Evolutionary conservation across 768 basidiomycete species (phyloP).

Genomic region (Pulveroboletus sp.): DNA sequence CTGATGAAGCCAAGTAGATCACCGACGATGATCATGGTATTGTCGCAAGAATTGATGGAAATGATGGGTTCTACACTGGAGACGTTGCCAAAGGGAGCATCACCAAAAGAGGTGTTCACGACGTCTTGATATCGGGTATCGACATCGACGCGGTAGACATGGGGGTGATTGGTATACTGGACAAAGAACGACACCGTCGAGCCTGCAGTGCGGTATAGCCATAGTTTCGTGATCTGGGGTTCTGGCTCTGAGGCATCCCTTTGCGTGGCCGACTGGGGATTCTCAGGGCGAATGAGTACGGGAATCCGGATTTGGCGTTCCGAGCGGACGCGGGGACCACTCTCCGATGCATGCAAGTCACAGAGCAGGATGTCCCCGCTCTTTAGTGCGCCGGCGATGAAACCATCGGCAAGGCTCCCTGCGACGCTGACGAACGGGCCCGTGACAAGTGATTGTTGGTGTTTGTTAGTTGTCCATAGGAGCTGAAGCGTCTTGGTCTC

Average conservation of each 20-base stretch:
- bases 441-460: constrained; percentile 32
- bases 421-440: constrained; percentile 53
- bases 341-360: constrained; percentile 38
- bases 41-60: too few species aligned
- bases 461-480: constrained; percentile 57
- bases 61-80: constrained; percentile 45
- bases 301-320: constrained; percentile 34
- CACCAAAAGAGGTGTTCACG: constrained; percentile 46
- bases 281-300: constrained; percentile 16
- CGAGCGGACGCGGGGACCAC: constrained; percentile 11
- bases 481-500: constrained; percentile 50
- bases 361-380: constrained; percentile 60
- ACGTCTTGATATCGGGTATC: constrained; percentile 24
- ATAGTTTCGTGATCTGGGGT: constrained; percentile 15
- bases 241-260: constrained; percentile 4
- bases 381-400: constrained; percentile 47
- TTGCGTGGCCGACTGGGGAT: neutral
- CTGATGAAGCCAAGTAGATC: constrained; percentile 62
- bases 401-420: constrained; percentile 39
- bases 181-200: constrained; percentile 38
- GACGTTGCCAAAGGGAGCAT: constrained; percentile 48
- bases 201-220: constrained; percentile 13
- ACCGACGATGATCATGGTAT: constrained; percentile 60
- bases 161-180: constrained; percentile 45
- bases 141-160: constrained; percentile 52